Evolutionary conservation across 257 asterid genomes (phyloP), one percentile per base, ranked within the genome.

Genomic region (Galeopsis tetrahit): DNA sequence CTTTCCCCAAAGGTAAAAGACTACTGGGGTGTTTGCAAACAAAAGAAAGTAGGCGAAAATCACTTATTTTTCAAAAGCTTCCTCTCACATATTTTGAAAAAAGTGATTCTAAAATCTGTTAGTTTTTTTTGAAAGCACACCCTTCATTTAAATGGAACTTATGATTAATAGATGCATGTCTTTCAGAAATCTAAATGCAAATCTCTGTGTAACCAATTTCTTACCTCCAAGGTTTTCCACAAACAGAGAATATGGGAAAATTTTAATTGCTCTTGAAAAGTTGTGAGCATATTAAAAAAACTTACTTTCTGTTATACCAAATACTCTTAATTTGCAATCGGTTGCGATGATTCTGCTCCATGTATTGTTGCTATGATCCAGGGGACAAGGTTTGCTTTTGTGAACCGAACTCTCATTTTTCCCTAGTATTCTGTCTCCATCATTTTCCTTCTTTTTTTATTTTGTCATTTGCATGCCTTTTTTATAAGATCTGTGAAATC

Each of bases 1-100:
- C 42, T 94, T 94, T 75, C 66, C 90, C 11, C 89, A 94, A n/a
- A n/a, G 97, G 98, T 91, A 75, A 71, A 76, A 62, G 52, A 67
- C 66, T 51, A 5, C 1, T 21, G 28, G 28, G 28, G 28, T 21
- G 28, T 21, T 21, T 21, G 28, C 28, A 21, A 21, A 21, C 28
- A 21, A 21, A 21, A 21, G 28, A 21, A 21, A 21, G 28, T 21
- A 21, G 28, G 28, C 1, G 0, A 21, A 1, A 21, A 21, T 21
- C 0, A 21, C 1, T 21, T 21, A 0, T 0, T 21, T 21, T 21
- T 21, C 28, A 21, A 21, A 21, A 21, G 28, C 28, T 21, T 21
- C 28, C 28, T 21, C 28, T 21, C 28, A 21, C 28, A 21, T 21
- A 21, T 21, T 21, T 21, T 21, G 28, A 21, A 21, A 21, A 1